A percentile compares a stretch with the other conserved stretches of the same genome.
Evolutionary conservation across 345 rosid species (phyloP).

Genomic region (Murraya paniculata): DNA sequence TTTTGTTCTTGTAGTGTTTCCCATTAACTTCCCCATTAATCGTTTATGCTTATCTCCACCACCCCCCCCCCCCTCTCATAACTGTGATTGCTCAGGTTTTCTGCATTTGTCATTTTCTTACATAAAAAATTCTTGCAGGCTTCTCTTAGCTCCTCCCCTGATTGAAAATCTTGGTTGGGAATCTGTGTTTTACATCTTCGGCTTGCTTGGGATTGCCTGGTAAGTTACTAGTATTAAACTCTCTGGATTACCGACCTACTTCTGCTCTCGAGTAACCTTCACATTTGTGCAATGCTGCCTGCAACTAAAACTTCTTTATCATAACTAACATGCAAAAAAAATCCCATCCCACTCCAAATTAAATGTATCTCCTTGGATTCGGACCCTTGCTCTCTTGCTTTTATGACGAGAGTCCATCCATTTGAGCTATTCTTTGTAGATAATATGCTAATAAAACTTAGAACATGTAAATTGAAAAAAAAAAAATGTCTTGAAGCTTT

Average conservation of each 20-base stretch:
- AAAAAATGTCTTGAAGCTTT: neutral
- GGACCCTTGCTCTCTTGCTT: no score
- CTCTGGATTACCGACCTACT: neutral
- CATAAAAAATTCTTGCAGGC: slow-evolving; percentile 50
- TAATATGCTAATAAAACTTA: neutral
- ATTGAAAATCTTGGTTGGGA: slow-evolving; percentile 88
- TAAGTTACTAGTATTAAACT: slow-evolving; percentile 33
- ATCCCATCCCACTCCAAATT: no score
- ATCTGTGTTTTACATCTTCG: slow-evolving; percentile 83
- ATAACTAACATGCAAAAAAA: no score
- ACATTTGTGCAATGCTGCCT: neutral
- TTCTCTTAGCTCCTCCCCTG: slow-evolving; percentile 88
- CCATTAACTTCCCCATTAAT: neutral
- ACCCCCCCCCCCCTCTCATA: no score
- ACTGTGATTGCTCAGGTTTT: neutral
- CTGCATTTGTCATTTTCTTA: slow-evolving; percentile 19
- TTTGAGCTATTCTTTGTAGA: no score
- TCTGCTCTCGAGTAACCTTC: slow-evolving; percentile 11
- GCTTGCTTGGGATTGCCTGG: slow-evolving; percentile 80
- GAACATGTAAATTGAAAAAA: slow-evolving; percentile 3
- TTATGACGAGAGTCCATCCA: no score
- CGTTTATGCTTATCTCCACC: neutral
- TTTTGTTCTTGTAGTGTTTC: neutral
- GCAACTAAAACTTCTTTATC: neutral
- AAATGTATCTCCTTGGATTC: no score